phyloP scores from a whole-genome alignment of 176 grass and related monocot genomes.

The Avena sativa region DNA sequence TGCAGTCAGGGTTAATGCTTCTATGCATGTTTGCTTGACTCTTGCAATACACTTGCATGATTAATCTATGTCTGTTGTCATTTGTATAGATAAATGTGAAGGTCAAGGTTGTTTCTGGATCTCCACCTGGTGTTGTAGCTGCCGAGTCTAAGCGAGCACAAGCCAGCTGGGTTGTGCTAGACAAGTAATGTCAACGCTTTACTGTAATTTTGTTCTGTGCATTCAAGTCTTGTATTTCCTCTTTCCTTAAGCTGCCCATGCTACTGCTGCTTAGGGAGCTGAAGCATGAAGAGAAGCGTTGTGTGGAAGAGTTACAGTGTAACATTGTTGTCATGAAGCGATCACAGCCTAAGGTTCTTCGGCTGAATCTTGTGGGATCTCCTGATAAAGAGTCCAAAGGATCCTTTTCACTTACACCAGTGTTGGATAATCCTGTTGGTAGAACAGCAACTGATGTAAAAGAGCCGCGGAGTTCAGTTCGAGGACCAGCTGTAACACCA shows the following conservation, averaged over 20 bases:
- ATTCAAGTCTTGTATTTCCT: constrained; percentile 27
- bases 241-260: constrained; percentile 26
- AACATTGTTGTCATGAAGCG: constrained; percentile 99
- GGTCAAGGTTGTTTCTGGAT: constrained; percentile 85
- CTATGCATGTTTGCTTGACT: constrained; percentile 12
- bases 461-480: constrained; percentile 62
- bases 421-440: constrained; percentile 42
- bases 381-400: constrained; percentile 67
- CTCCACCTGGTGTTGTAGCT: constrained; percentile 81
- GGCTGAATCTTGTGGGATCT: constrained; percentile 94
- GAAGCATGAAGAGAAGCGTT: constrained; percentile 92
- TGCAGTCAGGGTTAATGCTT: constrained; percentile 20
- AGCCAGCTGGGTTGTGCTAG: constrained; percentile 98
- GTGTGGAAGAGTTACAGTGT: constrained; percentile 93
- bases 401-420: constrained; percentile 41
- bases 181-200: constrained; percentile 75
- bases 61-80: constrained; percentile 25
- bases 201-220: constrained; percentile 27
- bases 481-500: constrained; percentile 89
- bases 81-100: constrained; percentile 83
- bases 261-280: constrained; percentile 72
- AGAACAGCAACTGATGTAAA: constrained; percentile 53
- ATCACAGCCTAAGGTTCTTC: constrained; percentile 93
- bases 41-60: neutral
- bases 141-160: constrained; percentile 83